phyloP scores from a whole-genome alignment of 2,329 filamentous ascomycete genomes.

The Colletotrichum viniferum region DNA sequence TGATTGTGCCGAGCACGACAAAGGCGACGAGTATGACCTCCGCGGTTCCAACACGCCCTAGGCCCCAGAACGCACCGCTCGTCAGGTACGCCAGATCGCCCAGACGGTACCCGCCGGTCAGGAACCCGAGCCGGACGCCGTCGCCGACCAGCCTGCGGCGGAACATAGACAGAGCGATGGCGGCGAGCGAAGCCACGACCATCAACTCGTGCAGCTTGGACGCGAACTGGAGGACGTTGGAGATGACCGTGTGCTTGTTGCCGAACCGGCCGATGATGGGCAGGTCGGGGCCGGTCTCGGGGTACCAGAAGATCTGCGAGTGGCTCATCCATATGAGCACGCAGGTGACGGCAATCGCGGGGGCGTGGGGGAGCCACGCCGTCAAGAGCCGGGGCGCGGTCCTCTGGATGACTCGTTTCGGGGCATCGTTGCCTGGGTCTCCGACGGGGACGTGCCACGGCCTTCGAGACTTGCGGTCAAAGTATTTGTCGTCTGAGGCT shows the following conservation, averaged over 20 bases:
- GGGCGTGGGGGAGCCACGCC: neutral
- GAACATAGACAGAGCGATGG: neutral
- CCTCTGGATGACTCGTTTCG: neutral
- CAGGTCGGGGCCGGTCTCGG: neutral
- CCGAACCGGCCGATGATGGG: neutral
- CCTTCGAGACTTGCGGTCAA: neutral
- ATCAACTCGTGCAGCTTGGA: neutral
- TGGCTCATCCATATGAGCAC: constrained; percentile 1
- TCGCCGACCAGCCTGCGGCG: neutral
- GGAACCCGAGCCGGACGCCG: neutral
- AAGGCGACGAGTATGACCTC: neutral
- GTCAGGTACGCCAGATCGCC: neutral
- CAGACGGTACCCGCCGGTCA: constrained; percentile 2
- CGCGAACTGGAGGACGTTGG: constrained; percentile 2
- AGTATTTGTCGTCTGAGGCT: neutral
- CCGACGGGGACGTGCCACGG: neutral
- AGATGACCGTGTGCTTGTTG: neutral
- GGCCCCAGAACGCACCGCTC: neutral
- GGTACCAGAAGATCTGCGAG: neutral
- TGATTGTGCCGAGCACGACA: neutral
- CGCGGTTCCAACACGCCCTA: neutral
- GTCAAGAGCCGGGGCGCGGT: neutral
- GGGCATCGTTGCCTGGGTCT: neutral
- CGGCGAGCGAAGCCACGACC: constrained; percentile 1
- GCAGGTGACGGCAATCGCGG: neutral